Percentiles rank a stretch among this genome's conserved stretches.
Conservation (phyloP, 2,329 filamentous ascomycete species). For the Escovopsis sp. region DNA sequence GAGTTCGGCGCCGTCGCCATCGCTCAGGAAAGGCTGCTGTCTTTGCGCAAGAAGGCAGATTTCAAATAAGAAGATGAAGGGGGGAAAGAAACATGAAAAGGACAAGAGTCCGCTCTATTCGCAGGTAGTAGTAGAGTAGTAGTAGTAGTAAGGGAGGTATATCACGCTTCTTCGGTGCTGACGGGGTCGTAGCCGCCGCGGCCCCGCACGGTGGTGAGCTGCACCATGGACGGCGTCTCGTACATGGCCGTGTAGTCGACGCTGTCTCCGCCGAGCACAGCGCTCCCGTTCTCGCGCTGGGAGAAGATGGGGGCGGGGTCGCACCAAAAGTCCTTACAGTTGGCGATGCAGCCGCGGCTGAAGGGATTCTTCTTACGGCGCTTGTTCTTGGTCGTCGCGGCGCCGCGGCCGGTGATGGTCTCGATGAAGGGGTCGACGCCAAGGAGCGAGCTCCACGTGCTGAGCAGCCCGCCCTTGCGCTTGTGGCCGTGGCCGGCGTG, state of each 20-base stretch:
- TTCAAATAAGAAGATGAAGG: too few relatives aligned
- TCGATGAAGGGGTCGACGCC: constrained; percentile 90
- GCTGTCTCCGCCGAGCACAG: constrained; percentile 58
- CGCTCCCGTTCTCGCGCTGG: constrained; percentile 55
- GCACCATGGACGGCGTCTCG: constrained; percentile 62
- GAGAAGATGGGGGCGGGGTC: constrained; percentile 74
- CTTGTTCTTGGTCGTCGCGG: constrained; percentile 40
- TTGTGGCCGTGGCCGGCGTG: constrained; percentile 31
- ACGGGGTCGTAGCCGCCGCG: constrained; percentile 49
- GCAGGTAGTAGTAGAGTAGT: too few relatives aligned
- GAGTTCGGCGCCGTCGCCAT: too few relatives aligned
- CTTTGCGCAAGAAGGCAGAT: too few relatives aligned
- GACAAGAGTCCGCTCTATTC: background rate
- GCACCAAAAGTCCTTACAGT: constrained; percentile 95
- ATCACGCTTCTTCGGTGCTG: constrained; percentile 34
- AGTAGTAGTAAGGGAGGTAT: too few relatives aligned
- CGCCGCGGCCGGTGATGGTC: constrained; percentile 72
- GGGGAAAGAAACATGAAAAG: too few relatives aligned
- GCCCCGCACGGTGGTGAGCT: constrained; percentile 31
- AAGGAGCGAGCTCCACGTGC: constrained; percentile 69
- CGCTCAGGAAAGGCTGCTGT: too few relatives aligned
- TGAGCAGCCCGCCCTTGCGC: constrained; percentile 51
- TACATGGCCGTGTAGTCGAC: constrained; percentile 87
- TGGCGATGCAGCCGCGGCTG: constrained; percentile 65
- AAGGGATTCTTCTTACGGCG: constrained; percentile 63